Conservation (phyloP, 192 early-diverging fungal genomes). For the Backusella mclennaniae region DNA sequence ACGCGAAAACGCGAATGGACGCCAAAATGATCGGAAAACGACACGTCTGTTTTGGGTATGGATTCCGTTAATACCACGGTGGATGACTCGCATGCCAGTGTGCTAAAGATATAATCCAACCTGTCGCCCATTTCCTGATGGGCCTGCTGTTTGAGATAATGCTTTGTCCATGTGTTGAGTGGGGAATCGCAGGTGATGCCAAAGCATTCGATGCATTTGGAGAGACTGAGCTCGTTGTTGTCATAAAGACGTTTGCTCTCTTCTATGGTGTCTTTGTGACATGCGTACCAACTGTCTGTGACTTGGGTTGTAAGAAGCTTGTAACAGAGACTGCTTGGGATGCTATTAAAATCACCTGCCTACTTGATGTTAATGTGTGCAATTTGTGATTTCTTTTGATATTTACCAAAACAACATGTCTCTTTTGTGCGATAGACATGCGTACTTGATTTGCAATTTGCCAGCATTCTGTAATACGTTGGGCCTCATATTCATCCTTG, state of each 20-base stretch:
- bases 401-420: slow-evolving; percentile 55
- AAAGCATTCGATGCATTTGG: slow-evolving; percentile 29
- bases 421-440: slow-evolving; percentile 40
- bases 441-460: slow-evolving; percentile 45
- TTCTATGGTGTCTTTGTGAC: slow-evolving; percentile 12
- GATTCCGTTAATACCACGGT: slow-evolving; percentile 28
- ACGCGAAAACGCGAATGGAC: slow-evolving; percentile 43
- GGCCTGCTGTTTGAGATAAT: slow-evolving; percentile 34
- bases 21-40: slow-evolving; percentile 54
- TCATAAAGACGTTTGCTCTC: background rate
- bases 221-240: background rate
- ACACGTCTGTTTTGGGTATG: slow-evolving; percentile 26
- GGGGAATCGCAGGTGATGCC: slow-evolving; percentile 57
- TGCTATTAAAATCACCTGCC: slow-evolving; percentile 53
- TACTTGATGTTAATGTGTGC: background rate
- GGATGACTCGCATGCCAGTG: slow-evolving; percentile 33
- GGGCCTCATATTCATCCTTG: slow-evolving; percentile 46
- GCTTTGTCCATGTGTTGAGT: slow-evolving; percentile 51
- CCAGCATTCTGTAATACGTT: slow-evolving; percentile 53
- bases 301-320: slow-evolving; percentile 42
- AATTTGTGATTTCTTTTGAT: background rate
- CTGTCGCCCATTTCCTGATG: slow-evolving; percentile 40
- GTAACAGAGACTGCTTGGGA: slow-evolving; percentile 40
- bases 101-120: slow-evolving; percentile 54
- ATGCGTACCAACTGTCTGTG: slow-evolving; percentile 45